Evolutionary conservation across 768 basidiomycete genomes (phyloP), one percentile per base, ranked within the genome.

Genomic region (Asterophora parasitica): DNA sequence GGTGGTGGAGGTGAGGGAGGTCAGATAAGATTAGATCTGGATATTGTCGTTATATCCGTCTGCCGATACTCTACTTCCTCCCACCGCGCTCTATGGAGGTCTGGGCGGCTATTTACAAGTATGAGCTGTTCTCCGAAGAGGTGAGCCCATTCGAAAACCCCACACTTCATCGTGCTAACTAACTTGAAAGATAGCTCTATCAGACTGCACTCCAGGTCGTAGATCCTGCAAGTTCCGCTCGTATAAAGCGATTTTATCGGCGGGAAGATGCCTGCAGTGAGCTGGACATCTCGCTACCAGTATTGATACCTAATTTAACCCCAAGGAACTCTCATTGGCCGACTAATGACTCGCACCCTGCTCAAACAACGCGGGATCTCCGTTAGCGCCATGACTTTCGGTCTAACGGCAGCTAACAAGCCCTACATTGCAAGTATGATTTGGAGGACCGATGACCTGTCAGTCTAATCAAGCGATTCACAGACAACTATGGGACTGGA

Each of bases 241-340:
- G 78, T 40, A 78, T 92, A 59, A 71, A 73, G 52, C 75, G 74
- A 48, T 92, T 85, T 58, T 82, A 79, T 63, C 79, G 76, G 51
- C 78, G 83, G 39, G 79, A 81, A 57, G 90, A 92, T 61, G 78
- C 85, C 16, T 88, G 84, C 67, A 74, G 90, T 91, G 62, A 63
- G 80, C 58, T 17, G 17, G 41, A 26, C n/a, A 3, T 20, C 26
- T 3, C 15, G 26, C 28, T 13, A 4, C 13, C 4, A 17, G 33
- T 44, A 17, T 15, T 43, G 37, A 46, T n/a, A 19, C 49, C 48
- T 48, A 15, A 53, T 31, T n/a, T 12, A 42, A 26, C 12, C 36
- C 31, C 23, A 41, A 92, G 90, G 90, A 42, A 83, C 82, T 11
- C 69, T 92, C 30, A 77, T 92, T 51, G 89, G 90, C 15, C 74